phyloP scores from a whole-genome alignment of 1,139 yeast species.

The Candida pseudocylindracea region DNA sequence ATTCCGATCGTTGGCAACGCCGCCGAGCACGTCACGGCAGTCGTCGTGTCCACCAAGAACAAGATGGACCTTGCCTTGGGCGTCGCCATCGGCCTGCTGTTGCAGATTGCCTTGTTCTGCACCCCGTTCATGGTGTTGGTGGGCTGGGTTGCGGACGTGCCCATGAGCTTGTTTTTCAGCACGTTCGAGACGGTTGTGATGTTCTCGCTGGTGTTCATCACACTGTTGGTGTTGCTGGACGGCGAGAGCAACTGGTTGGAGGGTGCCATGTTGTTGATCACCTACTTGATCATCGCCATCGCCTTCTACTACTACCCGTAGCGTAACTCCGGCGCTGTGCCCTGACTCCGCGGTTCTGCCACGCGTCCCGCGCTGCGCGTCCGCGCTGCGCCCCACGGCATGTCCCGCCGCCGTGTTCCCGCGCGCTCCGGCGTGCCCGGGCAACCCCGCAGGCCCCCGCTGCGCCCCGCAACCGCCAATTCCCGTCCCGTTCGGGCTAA shows the following conservation, averaged over 20 bases:
- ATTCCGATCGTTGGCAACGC: slow-evolving; percentile 97
- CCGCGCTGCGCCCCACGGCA: too few relatives aligned
- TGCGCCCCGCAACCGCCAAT: too few relatives aligned
- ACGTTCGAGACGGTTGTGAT: slow-evolving; percentile 85
- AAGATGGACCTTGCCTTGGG: slow-evolving; percentile 96
- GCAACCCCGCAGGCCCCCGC: too few relatives aligned
- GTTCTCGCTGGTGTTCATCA: slow-evolving; percentile 71
- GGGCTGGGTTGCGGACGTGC: slow-evolving; percentile 81
- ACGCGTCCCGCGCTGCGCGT: too few relatives aligned
- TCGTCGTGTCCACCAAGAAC: slow-evolving; percentile 83
- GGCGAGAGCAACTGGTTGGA: slow-evolving; percentile 96
- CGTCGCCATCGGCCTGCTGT: slow-evolving; percentile 91
- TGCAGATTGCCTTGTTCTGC: slow-evolving; percentile 85
- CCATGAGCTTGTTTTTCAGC: slow-evolving; percentile 82
- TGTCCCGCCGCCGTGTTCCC: too few relatives aligned
- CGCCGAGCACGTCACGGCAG: slow-evolving; percentile 95
- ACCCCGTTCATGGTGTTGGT: slow-evolving; percentile 86
- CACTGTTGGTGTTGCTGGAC: slow-evolving; percentile 72
- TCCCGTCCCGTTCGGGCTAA: too few relatives aligned
- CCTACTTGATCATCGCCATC: slow-evolving; percentile 68
- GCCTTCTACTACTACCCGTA: slow-evolving; percentile 66
- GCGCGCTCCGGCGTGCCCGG: too few relatives aligned
- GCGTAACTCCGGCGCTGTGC: too few relatives aligned
- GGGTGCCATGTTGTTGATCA: slow-evolving; percentile 78
- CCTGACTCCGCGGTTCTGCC: too few relatives aligned